A percentile compares a stretch with the other conserved stretches of the same genome.
phyloP scores from a whole-genome alignment of 352 stramenopile species.

The Pythium brassicae region DNA sequence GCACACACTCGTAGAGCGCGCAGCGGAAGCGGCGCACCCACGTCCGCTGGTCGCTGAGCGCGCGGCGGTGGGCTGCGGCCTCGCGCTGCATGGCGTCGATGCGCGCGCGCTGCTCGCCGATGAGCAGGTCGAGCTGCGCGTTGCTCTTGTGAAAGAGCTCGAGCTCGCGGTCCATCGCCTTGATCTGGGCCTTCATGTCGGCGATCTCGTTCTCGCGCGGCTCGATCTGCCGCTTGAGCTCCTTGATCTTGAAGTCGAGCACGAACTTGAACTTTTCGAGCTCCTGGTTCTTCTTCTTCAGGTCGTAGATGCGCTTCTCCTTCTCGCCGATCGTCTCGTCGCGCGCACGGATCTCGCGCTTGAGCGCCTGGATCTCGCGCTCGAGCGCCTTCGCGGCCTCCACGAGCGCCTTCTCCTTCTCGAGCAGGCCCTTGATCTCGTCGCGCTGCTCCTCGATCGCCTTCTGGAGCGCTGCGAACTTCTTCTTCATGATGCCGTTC shows the following conservation, averaged over 20 bases:
- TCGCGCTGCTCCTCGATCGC: slow-evolving; percentile 95
- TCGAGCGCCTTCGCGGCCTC: slow-evolving; percentile 91
- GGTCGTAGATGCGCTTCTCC: slow-evolving; percentile 95
- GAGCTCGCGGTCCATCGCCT: slow-evolving; percentile 94
- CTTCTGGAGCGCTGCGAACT: slow-evolving; percentile 91
- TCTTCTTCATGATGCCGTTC: slow-evolving; percentile 97
- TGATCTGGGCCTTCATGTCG: slow-evolving; percentile 94
- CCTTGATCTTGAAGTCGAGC: slow-evolving; percentile 96
- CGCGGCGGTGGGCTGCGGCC: slow-evolving; percentile 50
- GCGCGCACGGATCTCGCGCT: slow-evolving; percentile 86
- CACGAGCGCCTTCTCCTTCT: slow-evolving; percentile 91
- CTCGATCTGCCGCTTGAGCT: slow-evolving; percentile 96
- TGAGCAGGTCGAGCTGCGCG: slow-evolving; percentile 91
- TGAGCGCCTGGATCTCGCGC: slow-evolving; percentile 89
- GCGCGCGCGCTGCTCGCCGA: slow-evolving; percentile 90
- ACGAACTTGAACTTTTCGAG: slow-evolving; percentile 98
- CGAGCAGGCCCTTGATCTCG: slow-evolving; percentile 87
- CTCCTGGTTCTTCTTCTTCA: slow-evolving; percentile 98
- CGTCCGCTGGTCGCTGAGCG: slow-evolving; percentile 55
- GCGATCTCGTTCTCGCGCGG: slow-evolving; percentile 93
- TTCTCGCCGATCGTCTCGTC: slow-evolving; percentile 95
- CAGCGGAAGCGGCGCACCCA: slow-evolving; percentile 75
- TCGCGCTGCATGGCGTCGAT: slow-evolving; percentile 90
- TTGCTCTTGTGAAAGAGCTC: slow-evolving; percentile 96
- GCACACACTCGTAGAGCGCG: slow-evolving; percentile 83